Base-by-base conservation (phyloP, 164 flowering plant species). In the Stephania japonica region DNA sequence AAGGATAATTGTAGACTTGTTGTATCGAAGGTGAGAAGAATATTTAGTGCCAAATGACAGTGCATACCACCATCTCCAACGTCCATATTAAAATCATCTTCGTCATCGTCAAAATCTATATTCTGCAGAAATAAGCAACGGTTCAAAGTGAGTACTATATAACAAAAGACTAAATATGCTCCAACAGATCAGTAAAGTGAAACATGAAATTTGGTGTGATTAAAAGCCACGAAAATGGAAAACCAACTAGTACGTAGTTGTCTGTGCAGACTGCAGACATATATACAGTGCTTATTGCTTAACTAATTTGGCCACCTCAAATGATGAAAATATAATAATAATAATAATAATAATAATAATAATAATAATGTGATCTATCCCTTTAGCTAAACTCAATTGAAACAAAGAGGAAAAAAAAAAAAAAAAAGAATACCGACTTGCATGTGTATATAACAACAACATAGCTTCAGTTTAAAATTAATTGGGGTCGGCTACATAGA, bases 101-200 rank as follows among this genome's bases (percentile, higher is more conserved):
- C 89, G 70, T 86, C 87, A 42, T 86, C 89, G 71, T 85, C 89
- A 64, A 83, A 83, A 73, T 85, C 86, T 49, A 77, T 41, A 69
- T 81, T 80, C 89, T 86, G 84, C 78, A 79, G 25, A 72, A 11
- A 18, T 47, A 14, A 13, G 71, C 42, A 42, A 65, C 32, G 69
- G 67, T 25, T 41, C 44, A 49, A 16, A 47, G 26, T 27, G 14
- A 42, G 71, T 21, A 23, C 21, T 24, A 43, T 2, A 63, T 16
- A 6, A n/a, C 61, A 47, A 47, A 47, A 47, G 53, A 12, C 4
- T 16, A 3, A 47, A 9, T 47, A 47, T 47, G 11, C 16, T 9
- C 53, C 53, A 47, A 8, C 0, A 0, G 13, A 16, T 47, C 53
- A 47, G 16, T 47, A 47, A 11, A 16, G 16, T 47, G 16, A 11